phyloP scores from a whole-genome alignment of 2,329 filamentous ascomycete species.

The Fusarium gaditjirri region DNA sequence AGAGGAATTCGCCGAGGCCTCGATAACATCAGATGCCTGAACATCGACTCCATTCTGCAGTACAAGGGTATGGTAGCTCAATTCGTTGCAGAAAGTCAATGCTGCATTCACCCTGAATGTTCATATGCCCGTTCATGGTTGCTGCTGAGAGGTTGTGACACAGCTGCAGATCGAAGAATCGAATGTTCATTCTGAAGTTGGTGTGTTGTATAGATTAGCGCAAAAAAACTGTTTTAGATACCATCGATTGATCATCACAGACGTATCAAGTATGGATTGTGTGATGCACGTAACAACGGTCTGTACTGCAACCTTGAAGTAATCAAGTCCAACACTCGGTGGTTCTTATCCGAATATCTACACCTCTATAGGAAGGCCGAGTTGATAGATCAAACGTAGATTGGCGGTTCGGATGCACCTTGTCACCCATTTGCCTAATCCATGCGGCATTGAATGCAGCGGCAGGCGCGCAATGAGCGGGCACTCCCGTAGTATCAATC shows the following conservation, averaged over 20 bases:
- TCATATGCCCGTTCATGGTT: background rate
- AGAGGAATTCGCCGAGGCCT: constrained; percentile 17
- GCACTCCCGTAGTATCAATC: constrained; percentile 41
- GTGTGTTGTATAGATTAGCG: constrained; percentile 4
- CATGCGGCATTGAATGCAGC: constrained; percentile 33
- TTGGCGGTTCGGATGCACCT: constrained; percentile 17
- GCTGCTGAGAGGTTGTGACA: background rate
- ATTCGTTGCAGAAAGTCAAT: constrained; percentile 2
- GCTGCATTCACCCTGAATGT: constrained; percentile 3
- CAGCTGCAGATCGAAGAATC: background rate
- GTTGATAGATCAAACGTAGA: constrained; percentile 26
- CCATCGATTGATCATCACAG: background rate
- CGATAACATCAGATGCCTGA: background rate
- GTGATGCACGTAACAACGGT: background rate
- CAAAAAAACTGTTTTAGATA: background rate
- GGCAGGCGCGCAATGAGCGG: constrained; percentile 44
- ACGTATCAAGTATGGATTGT: constrained; percentile 13
- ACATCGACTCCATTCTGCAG: constrained; percentile 17
- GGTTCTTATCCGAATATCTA: constrained; percentile 26
- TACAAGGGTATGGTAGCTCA: constrained; percentile 10
- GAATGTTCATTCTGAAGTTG: constrained; percentile 1
- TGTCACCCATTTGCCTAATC: constrained; percentile 33
- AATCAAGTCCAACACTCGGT: constrained; percentile 11
- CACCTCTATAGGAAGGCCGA: constrained; percentile 33
- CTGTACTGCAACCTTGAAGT: constrained; percentile 13